phyloP scores from a whole-genome alignment of 768 basidiomycete species.

The Amanita subjunquillea region DNA sequence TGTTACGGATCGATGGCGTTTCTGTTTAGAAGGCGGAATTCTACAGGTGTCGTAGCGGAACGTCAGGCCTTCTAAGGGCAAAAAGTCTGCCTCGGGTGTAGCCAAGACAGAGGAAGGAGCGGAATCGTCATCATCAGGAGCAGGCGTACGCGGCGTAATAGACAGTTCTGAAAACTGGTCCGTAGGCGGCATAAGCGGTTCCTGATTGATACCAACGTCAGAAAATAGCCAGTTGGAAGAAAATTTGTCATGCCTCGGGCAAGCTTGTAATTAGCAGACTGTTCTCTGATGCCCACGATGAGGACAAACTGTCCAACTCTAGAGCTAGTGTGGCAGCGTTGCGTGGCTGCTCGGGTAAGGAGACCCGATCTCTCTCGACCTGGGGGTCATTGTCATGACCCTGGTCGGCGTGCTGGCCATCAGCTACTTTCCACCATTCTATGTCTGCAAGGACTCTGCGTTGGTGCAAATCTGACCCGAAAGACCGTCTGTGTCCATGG shows the following conservation, averaged over 20 bases:
- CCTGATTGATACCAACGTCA: neutral
- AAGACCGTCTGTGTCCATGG: constrained; percentile 49
- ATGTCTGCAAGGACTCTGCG: constrained; percentile 78
- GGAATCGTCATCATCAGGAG: constrained; percentile 33
- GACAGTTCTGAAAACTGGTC: constrained; percentile 45
- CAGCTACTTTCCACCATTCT: constrained; percentile 79
- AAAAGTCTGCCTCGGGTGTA: constrained; percentile 35
- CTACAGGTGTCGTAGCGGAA: constrained; percentile 22
- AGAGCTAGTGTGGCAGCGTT: neutral
- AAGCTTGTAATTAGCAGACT: neutral
- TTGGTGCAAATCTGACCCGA: constrained; percentile 51
- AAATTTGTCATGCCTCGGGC: neutral
- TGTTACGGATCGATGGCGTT: constrained; percentile 19
- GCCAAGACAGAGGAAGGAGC: constrained; percentile 49
- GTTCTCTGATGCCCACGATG: constrained; percentile 6
- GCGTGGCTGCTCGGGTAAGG: constrained; percentile 7
- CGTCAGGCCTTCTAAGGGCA: constrained; percentile 28
- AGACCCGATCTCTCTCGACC: constrained; percentile 25
- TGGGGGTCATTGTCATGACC: neutral
- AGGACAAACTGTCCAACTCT: constrained; percentile 8
- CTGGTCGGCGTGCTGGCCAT: constrained; percentile 45
- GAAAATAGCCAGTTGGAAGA: neutral
- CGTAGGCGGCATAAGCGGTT: constrained; percentile 22
- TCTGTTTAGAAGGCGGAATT: constrained; percentile 16
- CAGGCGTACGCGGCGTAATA: constrained; percentile 31